phyloP scores from a whole-genome alignment of 306 rosid species.

The Dryas drummondii region DNA sequence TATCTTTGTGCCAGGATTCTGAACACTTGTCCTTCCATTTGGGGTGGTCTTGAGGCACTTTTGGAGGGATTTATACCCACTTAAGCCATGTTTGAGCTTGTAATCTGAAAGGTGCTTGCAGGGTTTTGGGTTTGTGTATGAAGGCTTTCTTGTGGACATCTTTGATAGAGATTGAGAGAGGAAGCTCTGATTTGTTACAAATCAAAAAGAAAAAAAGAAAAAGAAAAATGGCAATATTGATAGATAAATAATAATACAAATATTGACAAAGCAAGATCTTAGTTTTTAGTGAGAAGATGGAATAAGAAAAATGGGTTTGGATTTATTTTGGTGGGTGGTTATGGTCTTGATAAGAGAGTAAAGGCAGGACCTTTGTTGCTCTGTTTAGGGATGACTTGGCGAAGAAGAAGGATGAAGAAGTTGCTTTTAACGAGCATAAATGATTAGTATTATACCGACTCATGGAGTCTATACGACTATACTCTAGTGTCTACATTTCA shows the following conservation, averaged over 20 bases:
- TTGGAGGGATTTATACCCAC: constrained; percentile 69
- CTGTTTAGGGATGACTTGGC: background rate
- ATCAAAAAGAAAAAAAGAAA: background rate
- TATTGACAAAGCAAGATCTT: constrained; percentile 6
- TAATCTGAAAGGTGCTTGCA: constrained; percentile 77
- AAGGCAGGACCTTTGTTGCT: background rate
- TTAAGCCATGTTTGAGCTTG: constrained; percentile 70
- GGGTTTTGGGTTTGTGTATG: constrained; percentile 64
- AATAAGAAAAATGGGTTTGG: background rate
- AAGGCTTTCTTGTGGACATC: constrained; percentile 62
- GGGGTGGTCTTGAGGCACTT: constrained; percentile 61
- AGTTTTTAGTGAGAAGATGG: background rate
- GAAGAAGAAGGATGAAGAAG: constrained; percentile 1
- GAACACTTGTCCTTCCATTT: constrained; percentile 56
- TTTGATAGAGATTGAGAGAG: constrained; percentile 15
- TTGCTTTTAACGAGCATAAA: constrained; percentile 1
- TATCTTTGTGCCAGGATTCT: constrained; percentile 42
- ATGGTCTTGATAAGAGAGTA: background rate
- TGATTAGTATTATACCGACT: constrained; percentile 12
- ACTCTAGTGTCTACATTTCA: background rate
- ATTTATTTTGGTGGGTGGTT: background rate
- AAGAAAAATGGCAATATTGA: constrained; percentile 6
- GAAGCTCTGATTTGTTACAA: constrained; percentile 30
- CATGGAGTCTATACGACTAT: background rate
- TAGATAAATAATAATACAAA: background rate